Evolutionary conservation across 257 asterid genomes (phyloP).

Genomic region (Paraleonurus japonicus): DNA sequence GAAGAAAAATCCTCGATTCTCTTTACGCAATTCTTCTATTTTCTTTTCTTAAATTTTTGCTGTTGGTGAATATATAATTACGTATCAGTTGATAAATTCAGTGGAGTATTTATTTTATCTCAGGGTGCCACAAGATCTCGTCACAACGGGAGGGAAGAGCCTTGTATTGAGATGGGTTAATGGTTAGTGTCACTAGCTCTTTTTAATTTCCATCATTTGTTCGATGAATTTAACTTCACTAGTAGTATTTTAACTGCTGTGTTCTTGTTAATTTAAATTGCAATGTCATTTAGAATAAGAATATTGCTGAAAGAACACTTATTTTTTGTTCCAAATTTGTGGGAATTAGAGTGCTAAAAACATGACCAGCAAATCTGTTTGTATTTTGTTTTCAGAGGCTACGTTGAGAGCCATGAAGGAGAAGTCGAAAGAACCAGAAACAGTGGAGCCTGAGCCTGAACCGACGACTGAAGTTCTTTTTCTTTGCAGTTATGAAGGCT

Average conservation of each 20-base stretch:
- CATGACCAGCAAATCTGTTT: conserved; percentile 25
- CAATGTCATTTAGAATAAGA: background rate
- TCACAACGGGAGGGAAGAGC: conserved; percentile 93
- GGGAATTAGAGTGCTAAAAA: background rate
- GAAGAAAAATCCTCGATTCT: background rate
- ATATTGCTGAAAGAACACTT: background rate
- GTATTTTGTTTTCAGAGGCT: conserved; percentile 53
- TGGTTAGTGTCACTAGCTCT: conserved; percentile 49
- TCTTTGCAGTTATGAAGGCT: conserved; percentile 94
- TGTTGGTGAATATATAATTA: background rate
- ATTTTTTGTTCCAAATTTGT: background rate
- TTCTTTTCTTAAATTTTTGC: background rate
- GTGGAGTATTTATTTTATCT: background rate
- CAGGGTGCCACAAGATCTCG: conserved; percentile 96
- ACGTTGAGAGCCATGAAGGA: conserved; percentile 62
- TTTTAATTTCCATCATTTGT: background rate
- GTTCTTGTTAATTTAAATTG: background rate
- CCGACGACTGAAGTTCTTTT: conserved; percentile 95
- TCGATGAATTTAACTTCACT: background rate
- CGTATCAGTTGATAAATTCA: background rate
- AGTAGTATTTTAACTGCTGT: background rate
- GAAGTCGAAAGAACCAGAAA: conserved; percentile 59
- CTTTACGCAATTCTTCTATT: background rate
- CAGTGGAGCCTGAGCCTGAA: conserved; percentile 83
- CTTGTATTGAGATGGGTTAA: conserved; percentile 79